phyloP scores from a whole-genome alignment of 2,329 filamentous ascomycete genomes.

The Fusarium protoensiforme region DNA sequence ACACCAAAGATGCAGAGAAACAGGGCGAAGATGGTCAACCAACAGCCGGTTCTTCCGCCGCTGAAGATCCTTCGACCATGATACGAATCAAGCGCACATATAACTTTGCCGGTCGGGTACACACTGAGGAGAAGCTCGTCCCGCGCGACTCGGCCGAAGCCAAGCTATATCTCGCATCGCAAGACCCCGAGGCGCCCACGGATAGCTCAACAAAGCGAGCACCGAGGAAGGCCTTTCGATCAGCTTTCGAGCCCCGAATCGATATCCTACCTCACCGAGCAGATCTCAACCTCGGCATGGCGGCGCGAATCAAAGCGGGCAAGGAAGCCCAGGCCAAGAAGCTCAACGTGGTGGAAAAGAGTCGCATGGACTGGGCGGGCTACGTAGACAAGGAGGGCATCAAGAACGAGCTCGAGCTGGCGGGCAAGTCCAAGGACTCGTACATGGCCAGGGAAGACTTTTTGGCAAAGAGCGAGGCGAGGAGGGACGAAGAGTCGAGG shows the following conservation, averaged over 20 bases:
- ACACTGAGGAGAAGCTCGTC: conserved; percentile 78
- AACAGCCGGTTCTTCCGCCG: not conserved
- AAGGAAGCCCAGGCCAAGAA: conserved; percentile 68
- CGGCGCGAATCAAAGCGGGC: conserved; percentile 59
- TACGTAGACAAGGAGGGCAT: conserved; percentile 78
- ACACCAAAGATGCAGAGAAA: conserved; percentile 1
- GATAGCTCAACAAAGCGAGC: conserved; percentile 53
- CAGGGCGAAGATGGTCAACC: conserved; percentile 20
- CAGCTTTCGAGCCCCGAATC: conserved; percentile 69
- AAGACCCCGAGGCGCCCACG: conserved; percentile 45
- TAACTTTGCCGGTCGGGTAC: conserved; percentile 78
- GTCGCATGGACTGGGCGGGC: conserved; percentile 78
- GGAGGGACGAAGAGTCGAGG: conserved; percentile 70
- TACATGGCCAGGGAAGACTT: conserved; percentile 73
- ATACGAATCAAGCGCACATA: conserved; percentile 78
- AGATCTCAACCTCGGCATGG: conserved; percentile 69
- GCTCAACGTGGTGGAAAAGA: conserved; percentile 78
- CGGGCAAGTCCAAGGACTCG: conserved; percentile 72
- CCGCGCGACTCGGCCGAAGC: conserved; percentile 73
- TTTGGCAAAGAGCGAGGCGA: conserved; percentile 71
- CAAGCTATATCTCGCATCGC: conserved; percentile 69
- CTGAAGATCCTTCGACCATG: conserved; percentile 51
- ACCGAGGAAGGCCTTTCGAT: conserved; percentile 68
- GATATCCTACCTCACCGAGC: conserved; percentile 57
- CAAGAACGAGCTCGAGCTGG: conserved; percentile 73